These are phyloP conservation scores for Ophiostoma ips DNA, from an alignment of 2,329 filamentous ascomycete genomes.

Conservation along the genomic window DNA sequence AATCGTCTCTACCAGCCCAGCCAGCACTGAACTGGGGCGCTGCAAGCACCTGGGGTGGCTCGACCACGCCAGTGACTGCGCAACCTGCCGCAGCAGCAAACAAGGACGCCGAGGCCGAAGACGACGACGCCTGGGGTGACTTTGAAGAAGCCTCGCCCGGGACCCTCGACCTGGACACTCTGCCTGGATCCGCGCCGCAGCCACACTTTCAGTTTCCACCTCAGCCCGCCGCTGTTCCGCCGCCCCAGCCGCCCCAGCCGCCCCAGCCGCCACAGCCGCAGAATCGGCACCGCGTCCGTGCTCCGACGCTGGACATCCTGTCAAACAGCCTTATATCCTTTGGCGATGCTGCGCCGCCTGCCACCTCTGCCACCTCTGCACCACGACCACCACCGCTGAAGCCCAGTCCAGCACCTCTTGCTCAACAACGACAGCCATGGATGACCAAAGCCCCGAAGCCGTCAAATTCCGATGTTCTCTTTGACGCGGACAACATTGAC, in stretches of 20 bases:
- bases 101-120: constrained; percentile 21
- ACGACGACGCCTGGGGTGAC: constrained; percentile 54
- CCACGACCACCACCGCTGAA: neutral
- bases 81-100: neutral
- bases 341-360: constrained; percentile 6
- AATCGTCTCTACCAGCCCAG: neutral
- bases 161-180: constrained; percentile 10
- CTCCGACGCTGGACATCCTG: constrained; percentile 39
- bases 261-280: constrained; percentile 12
- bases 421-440: neutral
- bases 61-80: neutral
- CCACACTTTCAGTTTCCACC: neutral
- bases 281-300: constrained; percentile 24
- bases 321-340: constrained; percentile 36
- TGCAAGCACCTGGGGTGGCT: constrained; percentile 5
- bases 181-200: constrained; percentile 4
- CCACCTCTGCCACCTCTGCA: neutral
- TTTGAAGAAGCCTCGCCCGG: constrained; percentile 40
- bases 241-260: constrained; percentile 1
- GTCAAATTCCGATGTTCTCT: constrained; percentile 43
- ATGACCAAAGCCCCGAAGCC: constrained; percentile 11
- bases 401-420: neutral
- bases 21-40: constrained; percentile 3
- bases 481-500: constrained; percentile 48
- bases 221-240: neutral